Percentiles rank a stretch among this genome's conserved stretches.
Conservation (phyloP, 2,329 filamentous ascomycete species). For the Aspergillus aculeatinus region DNA sequence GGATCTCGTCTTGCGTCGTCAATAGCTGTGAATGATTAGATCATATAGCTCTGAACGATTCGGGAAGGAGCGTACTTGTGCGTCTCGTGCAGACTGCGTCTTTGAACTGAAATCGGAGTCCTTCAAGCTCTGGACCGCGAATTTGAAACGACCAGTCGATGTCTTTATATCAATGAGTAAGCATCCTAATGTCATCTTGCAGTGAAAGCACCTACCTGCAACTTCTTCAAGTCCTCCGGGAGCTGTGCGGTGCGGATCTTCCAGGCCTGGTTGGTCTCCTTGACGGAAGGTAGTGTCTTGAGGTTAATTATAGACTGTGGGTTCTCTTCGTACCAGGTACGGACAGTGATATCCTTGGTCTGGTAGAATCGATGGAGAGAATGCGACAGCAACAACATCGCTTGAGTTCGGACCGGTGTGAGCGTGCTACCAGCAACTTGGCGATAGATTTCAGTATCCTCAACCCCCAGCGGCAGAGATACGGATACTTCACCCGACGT, state of each 20-base stretch:
- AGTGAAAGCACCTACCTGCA: slow-evolving; percentile 25
- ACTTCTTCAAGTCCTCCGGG: slow-evolving; percentile 43
- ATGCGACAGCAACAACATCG: slow-evolving; percentile 74
- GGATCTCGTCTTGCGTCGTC: slow-evolving; percentile 68
- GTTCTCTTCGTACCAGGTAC: slow-evolving; percentile 79
- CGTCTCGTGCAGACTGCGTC: slow-evolving; percentile 61
- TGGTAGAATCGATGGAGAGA: slow-evolving; percentile 80
- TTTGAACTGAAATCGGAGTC: slow-evolving; percentile 68
- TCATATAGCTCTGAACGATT: not conserved
- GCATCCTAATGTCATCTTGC: slow-evolving; percentile 3
- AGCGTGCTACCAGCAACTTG: slow-evolving; percentile 74
- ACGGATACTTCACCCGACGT: slow-evolving; percentile 76
- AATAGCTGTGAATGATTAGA: slow-evolving; percentile 38
- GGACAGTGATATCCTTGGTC: slow-evolving; percentile 73
- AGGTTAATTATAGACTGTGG: slow-evolving; percentile 66
- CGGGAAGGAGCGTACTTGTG: slow-evolving; percentile 30
- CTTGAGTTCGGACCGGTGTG: slow-evolving; percentile 70
- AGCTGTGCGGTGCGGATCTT: slow-evolving; percentile 61
- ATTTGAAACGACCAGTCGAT: slow-evolving; percentile 34
- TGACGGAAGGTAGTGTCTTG: slow-evolving; percentile 53
- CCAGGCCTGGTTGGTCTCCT: slow-evolving; percentile 64
- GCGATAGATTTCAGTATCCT: slow-evolving; percentile 76
- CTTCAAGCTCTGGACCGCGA: slow-evolving; percentile 62
- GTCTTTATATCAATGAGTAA: slow-evolving; percentile 16
- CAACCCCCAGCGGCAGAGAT: slow-evolving; percentile 80